Percentiles rank a stretch among this genome's conserved stretches.
phyloP scores from a whole-genome alignment of 2,329 filamentous ascomycete species.

The Verruconis gallopava region DNA sequence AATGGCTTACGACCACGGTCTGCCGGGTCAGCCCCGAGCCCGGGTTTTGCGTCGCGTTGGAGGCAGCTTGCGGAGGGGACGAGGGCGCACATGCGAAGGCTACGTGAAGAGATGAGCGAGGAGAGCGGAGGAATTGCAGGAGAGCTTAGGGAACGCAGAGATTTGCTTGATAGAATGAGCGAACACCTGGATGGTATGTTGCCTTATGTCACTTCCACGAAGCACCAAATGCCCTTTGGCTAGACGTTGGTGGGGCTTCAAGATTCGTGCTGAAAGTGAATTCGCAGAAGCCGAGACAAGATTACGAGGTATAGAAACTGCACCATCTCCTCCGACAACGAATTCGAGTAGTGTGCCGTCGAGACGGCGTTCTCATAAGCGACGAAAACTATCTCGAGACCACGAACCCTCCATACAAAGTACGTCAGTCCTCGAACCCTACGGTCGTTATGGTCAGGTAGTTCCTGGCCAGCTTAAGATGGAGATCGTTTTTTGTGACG shows the following conservation, averaged over 20 bases:
- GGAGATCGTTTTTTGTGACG: conserved; percentile 84
- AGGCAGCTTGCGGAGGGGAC: neutral
- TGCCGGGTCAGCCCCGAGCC: neutral
- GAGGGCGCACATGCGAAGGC: neutral
- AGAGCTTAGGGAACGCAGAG: conserved; percentile 1
- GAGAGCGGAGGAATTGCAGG: neutral
- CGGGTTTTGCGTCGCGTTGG: neutral
- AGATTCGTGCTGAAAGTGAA: too few relatives aligned
- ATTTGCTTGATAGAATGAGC: neutral
- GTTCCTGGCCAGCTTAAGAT: conserved; percentile 69
- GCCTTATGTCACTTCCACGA: too few relatives aligned
- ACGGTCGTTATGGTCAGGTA: conserved; percentile 79
- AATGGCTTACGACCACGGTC: neutral
- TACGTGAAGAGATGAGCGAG: conserved; percentile 5
- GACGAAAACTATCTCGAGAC: conserved; percentile 2
- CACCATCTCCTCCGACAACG: conserved; percentile 1
- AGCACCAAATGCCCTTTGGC: too few relatives aligned
- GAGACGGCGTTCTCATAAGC: neutral
- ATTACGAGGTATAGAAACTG: neutral
- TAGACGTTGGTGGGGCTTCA: too few relatives aligned
- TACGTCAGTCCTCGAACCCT: conserved; percentile 25
- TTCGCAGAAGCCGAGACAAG: neutral
- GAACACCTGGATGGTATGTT: conserved; percentile 7
- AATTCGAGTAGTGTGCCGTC: conserved; percentile 1
- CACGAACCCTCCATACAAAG: conserved; percentile 1